Conservation (phyloP, 352 stramenopile species). For the Salisapilia sapeloensis region DNA sequence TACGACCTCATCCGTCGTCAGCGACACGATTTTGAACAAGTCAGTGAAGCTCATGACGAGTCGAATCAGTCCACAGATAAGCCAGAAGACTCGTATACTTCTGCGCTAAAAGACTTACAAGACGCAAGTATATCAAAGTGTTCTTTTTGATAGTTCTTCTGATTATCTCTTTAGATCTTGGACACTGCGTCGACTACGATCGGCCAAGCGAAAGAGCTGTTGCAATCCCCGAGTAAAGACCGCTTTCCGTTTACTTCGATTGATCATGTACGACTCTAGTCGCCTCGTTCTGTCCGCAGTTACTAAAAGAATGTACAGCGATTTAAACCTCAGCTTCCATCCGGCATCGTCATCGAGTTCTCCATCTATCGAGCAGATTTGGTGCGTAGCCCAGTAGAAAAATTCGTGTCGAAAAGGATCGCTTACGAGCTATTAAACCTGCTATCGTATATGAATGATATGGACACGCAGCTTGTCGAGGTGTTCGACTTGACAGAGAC, state of each 20-base stretch:
- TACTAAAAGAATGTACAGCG: constrained; percentile 13
- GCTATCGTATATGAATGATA: neutral
- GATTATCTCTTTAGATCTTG: no score
- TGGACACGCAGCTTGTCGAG: constrained; percentile 38
- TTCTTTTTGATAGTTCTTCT: no score
- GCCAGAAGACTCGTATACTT: no score
- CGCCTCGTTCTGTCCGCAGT: neutral
- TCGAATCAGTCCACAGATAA: no score
- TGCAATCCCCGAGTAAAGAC: no score
- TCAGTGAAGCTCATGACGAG: no score
- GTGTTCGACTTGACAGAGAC: constrained; percentile 38
- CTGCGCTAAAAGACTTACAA: no score
- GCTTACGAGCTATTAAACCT: neutral
- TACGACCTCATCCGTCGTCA: constrained; percentile 11
- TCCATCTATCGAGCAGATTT: constrained; percentile 67
- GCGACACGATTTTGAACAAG: no score
- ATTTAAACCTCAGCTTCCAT: constrained; percentile 53
- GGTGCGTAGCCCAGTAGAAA: constrained; percentile 10
- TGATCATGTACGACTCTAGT: constrained; percentile 35
- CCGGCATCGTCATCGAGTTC: constrained; percentile 67
- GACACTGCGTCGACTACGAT: no score
- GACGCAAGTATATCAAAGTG: no score
- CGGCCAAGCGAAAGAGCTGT: no score
- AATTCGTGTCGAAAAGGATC: no score
- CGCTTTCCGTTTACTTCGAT: constrained; percentile 75